Conservation (phyloP, 2,329 filamentous ascomycete genomes). For the Lecanosticta acicola region DNA sequence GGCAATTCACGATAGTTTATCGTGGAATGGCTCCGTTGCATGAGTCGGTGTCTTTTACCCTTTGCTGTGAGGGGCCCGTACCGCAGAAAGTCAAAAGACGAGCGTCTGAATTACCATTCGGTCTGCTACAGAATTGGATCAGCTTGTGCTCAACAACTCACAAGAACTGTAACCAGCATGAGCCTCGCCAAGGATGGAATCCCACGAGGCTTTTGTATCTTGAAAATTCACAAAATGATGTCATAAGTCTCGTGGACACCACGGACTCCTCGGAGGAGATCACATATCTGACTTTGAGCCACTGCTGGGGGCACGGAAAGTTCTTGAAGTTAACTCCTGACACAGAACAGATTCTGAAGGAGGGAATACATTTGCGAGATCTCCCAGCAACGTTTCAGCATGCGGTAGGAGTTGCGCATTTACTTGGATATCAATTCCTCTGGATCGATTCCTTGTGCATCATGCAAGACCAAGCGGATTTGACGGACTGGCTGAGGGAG, state of each 20-base stretch:
- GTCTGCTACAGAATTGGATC: no score
- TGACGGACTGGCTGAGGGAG: conserved; percentile 11
- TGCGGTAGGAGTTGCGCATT: not conserved
- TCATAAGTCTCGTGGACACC: not conserved
- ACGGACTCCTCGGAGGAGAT: not conserved
- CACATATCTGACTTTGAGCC: not conserved
- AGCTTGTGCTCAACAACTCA: no score
- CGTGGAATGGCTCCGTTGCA: no score
- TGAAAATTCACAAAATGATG: not conserved
- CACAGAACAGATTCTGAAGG: not conserved
- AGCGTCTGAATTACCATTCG: no score
- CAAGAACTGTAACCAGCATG: not conserved
- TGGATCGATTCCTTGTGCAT: conserved; percentile 11
- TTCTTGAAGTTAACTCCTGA: not conserved
- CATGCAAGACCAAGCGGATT: conserved; percentile 4
- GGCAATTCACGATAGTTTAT: no score
- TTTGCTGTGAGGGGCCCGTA: no score
- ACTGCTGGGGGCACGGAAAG: not conserved
- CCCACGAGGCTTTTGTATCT: not conserved
- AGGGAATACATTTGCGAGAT: not conserved
- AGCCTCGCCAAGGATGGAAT: not conserved
- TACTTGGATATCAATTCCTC: not conserved
- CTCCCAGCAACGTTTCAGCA: not conserved
- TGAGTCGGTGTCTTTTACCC: no score
- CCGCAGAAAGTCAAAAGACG: no score